These are phyloP conservation scores for Tricholoma saponaceum DNA, from an alignment of 768 basidiomycete genomes.

Conservation along the genomic window DNA sequence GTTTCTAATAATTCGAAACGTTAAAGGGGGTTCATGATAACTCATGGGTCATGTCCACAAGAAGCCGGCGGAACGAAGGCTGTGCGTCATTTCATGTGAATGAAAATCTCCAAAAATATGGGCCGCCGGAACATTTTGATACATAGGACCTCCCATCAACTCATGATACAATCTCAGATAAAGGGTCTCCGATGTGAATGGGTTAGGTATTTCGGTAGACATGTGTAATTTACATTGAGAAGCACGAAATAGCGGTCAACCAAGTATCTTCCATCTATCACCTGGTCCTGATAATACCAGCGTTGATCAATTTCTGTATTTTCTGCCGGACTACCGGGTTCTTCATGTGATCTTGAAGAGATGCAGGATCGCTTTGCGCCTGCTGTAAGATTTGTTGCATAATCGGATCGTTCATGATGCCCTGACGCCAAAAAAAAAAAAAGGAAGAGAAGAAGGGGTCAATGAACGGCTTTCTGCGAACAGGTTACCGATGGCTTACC, in stretches of 20 bases:
- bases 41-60: neutral
- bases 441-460: constrained; percentile 1
- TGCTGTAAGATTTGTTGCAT: constrained; percentile 96
- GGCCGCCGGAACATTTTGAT: neutral
- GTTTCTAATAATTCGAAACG: too few species aligned
- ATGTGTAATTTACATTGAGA: constrained; percentile 5
- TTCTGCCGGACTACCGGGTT: constrained; percentile 77
- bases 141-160: too few species aligned
- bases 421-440: too few species aligned
- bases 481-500: constrained; percentile 40
- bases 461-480: constrained; percentile 2
- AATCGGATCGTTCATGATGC: constrained; percentile 84
- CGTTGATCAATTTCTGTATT: constrained; percentile 87
- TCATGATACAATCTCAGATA: neutral
- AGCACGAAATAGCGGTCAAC: neutral
- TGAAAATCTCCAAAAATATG: neutral
- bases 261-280: constrained; percentile 27
- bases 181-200: neutral
- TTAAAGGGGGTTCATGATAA: too few species aligned
- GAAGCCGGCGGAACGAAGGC: neutral
- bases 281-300: constrained; percentile 89
- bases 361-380: constrained; percentile 83
- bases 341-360: constrained; percentile 95
- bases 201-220: neutral
- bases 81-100: neutral